Percentiles rank a stretch among this genome's conserved stretches.
Conservation (phyloP, 1,139 yeast genomes). For the Suhomyces choctaworum region DNA sequence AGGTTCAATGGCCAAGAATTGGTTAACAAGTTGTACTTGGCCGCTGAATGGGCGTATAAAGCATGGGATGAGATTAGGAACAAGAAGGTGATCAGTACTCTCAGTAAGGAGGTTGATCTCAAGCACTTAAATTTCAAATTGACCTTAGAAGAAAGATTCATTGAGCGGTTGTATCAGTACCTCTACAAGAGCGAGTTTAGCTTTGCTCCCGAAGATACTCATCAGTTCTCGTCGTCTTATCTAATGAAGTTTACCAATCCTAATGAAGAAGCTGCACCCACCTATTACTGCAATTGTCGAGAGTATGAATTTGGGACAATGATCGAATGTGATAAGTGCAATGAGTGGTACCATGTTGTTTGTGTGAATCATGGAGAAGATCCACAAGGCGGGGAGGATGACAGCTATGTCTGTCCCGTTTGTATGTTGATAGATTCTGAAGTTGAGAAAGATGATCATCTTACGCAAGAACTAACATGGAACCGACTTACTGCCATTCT, state of each 20-base stretch:
- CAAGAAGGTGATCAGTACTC: conserved; percentile 28
- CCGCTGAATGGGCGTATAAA: conserved; percentile 45
- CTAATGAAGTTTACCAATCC: conserved; percentile 17
- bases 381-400: conserved; percentile 34
- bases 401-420: conserved; percentile 62
- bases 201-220: conserved; percentile 44
- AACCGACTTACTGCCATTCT: conserved; percentile 20
- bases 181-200: conserved; percentile 36
- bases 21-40: conserved; percentile 22
- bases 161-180: conserved; percentile 31
- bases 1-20: conserved; percentile 23
- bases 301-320: conserved; percentile 66
- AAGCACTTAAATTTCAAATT: conserved; percentile 22
- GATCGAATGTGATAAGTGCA: conserved; percentile 79
- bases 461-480: conserved; percentile 24
- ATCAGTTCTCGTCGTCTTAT: conserved; percentile 31
- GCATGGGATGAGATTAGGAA: conserved; percentile 35
- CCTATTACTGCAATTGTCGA: conserved; percentile 69
- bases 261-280: conserved; percentile 18
- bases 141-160: conserved; percentile 23
- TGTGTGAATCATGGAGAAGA: conserved; percentile 53
- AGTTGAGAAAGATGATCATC: conserved; percentile 17
- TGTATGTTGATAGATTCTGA: conserved; percentile 44
- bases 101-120: conserved; percentile 19
- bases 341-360: conserved; percentile 76